phyloP scores from a whole-genome alignment of 2,329 filamentous ascomycete species.

The Fusarium fracticaudum region DNA sequence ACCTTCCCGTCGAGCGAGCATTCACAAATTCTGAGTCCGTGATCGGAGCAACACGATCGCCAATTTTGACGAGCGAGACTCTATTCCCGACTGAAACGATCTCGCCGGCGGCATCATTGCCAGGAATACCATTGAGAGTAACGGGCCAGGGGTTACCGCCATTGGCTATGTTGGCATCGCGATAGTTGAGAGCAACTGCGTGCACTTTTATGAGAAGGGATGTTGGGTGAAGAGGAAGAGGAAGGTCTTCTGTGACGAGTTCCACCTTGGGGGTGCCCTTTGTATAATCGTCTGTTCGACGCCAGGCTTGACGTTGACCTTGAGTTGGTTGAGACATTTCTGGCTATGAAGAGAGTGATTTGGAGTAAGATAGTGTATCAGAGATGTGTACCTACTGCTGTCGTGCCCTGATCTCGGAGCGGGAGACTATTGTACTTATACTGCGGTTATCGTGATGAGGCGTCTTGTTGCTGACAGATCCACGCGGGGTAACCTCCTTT shows the following conservation, averaged over 20 bases:
- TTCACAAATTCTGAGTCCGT: constrained; percentile 53
- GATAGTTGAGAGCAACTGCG: constrained; percentile 48
- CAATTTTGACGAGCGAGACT: constrained; percentile 45
- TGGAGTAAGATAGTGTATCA: background rate
- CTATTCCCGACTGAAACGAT: constrained; percentile 50
- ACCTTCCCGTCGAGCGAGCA: constrained; percentile 47
- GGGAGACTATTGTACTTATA: background rate
- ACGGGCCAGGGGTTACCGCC: constrained; percentile 54
- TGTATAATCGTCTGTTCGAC: constrained; percentile 44
- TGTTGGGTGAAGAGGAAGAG: constrained; percentile 44
- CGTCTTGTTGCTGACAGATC: constrained; percentile 1
- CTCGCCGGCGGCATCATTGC: constrained; percentile 55
- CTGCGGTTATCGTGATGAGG: background rate
- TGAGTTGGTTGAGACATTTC: constrained; percentile 20
- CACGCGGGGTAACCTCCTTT: background rate
- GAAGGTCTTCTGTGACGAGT: constrained; percentile 47
- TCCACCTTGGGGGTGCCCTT: constrained; percentile 47
- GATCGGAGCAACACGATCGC: constrained; percentile 51
- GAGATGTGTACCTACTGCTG: background rate
- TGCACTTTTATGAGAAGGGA: constrained; percentile 46
- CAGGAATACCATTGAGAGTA: constrained; percentile 44
- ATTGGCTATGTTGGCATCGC: constrained; percentile 50
- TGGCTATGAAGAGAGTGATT: background rate
- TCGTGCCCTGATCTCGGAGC: background rate
- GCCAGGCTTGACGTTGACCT: constrained; percentile 40